phyloP scores from a whole-genome alignment of 192 early-diverging fungal species.

The Podila epigama region DNA sequence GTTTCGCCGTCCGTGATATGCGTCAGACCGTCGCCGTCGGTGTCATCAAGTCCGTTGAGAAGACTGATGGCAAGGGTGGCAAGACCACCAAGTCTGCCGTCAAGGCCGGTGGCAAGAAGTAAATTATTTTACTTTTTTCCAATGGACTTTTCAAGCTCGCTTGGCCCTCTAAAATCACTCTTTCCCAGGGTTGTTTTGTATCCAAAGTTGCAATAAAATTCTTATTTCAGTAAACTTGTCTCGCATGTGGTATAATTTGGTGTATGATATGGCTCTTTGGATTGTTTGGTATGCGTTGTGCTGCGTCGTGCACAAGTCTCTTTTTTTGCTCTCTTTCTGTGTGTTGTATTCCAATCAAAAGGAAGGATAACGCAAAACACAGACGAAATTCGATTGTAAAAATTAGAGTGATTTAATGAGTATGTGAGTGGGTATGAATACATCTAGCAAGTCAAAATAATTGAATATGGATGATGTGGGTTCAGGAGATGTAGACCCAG shows the following conservation, averaged over 20 bases:
- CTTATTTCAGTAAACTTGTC: background rate
- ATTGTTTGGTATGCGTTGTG: no score
- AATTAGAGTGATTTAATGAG: no score
- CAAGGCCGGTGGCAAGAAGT: slow-evolving; percentile 56
- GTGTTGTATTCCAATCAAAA: no score
- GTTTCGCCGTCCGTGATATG: no score
- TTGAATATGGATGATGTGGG: background rate
- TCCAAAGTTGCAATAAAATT: slow-evolving; percentile 1
- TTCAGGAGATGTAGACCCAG: background rate
- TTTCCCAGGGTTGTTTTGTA: background rate
- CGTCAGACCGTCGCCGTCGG: slow-evolving; percentile 64
- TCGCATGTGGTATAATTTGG: no score
- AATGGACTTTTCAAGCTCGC: no score
- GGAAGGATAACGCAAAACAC: no score
- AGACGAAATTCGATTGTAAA: no score
- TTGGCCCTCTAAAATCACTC: background rate
- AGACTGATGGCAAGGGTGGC: slow-evolving; percentile 63
- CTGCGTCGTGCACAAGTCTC: no score
- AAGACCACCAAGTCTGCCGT: slow-evolving; percentile 75
- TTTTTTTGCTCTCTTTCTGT: no score
- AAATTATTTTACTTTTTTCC: slow-evolving; percentile 8
- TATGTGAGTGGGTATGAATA: no score
- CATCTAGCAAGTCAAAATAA: background rate
- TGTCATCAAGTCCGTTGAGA: slow-evolving; percentile 72
- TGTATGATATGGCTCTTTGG: no score